These are phyloP conservation scores for Trypanosoma lewisi DNA, from an alignment of 208 protist genomes.

Conservation along the genomic window DNA sequence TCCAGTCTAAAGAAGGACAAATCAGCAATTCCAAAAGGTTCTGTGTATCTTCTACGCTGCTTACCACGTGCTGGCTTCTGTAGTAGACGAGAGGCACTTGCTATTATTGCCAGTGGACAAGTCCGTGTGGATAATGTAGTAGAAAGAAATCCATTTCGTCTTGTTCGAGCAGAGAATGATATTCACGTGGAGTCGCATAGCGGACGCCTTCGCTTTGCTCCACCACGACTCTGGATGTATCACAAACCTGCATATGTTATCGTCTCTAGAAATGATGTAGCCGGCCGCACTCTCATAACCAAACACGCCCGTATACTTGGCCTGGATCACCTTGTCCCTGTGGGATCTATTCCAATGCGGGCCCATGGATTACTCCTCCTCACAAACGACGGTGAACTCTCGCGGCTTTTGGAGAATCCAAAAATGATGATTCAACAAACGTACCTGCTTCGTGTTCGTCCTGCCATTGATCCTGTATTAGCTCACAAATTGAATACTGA, in stretches of 20 bases:
- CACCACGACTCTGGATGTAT: slow-evolving; percentile 86
- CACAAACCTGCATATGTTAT: slow-evolving; percentile 87
- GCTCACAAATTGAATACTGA: slow-evolving; percentile 85
- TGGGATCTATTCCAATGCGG: slow-evolving; percentile 84
- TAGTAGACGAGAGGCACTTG: slow-evolving; percentile 71
- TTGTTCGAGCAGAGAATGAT: slow-evolving; percentile 71
- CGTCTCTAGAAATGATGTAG: slow-evolving; percentile 76
- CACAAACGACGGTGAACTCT: slow-evolving; percentile 89
- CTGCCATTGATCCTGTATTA: slow-evolving; percentile 78
- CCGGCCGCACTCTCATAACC: slow-evolving; percentile 69
- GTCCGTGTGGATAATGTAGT: slow-evolving; percentile 84
- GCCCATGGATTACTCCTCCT: slow-evolving; percentile 81
- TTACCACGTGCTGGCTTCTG: slow-evolving; percentile 79
- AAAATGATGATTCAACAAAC: slow-evolving; percentile 79
- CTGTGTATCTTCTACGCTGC: slow-evolving; percentile 70
- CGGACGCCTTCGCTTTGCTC: slow-evolving; percentile 71
- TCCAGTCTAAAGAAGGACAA: not conserved
- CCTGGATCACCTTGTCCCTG: slow-evolving; percentile 85
- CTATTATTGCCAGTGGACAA: slow-evolving; percentile 75
- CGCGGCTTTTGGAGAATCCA: slow-evolving; percentile 78
- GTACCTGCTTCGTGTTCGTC: slow-evolving; percentile 79
- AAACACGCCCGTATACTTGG: slow-evolving; percentile 82
- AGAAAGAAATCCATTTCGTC: slow-evolving; percentile 81
- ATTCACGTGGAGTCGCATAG: slow-evolving; percentile 71
- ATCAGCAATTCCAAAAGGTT: slow-evolving; percentile 8